Evolutionary conservation across 805 yeast species (phyloP).

Genomic region (Monosporozyma yasuniensis): DNA sequence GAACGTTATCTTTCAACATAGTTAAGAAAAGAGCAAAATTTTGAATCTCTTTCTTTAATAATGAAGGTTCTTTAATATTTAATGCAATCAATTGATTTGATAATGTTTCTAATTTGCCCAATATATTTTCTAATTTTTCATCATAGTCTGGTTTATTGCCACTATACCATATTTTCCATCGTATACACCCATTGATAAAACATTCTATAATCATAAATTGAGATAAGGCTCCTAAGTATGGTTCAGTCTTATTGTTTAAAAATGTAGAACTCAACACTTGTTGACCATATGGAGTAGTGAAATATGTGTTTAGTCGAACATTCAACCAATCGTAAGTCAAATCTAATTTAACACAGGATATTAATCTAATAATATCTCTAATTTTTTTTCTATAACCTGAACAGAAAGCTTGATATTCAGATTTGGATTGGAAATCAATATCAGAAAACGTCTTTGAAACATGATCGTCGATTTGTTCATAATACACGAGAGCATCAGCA

Average conservation of each 20-base stretch:
- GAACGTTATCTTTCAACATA: constrained; percentile 66
- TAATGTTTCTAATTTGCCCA: constrained; percentile 53
- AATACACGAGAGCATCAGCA: constrained; percentile 70
- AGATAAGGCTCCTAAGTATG: constrained; percentile 66
- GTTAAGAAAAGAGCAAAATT: constrained; percentile 93
- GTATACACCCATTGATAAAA: constrained; percentile 79
- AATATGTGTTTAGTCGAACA: constrained; percentile 59
- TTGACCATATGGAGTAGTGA: constrained; percentile 59
- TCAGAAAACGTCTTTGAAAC: constrained; percentile 58
- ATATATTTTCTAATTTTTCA: constrained; percentile 43
- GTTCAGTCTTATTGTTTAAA: constrained; percentile 51
- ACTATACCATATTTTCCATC: constrained; percentile 90
- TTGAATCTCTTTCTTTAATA: constrained; percentile 79
- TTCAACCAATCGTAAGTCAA: constrained; percentile 80
- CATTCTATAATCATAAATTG: constrained; percentile 85
- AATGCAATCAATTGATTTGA: constrained; percentile 70
- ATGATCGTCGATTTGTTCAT: constrained; percentile 57
- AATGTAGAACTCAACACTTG: constrained; percentile 47
- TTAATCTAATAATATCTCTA: constrained; percentile 84
- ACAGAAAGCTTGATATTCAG: constrained; percentile 71
- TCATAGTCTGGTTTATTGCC: constrained; percentile 31
- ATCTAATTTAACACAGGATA: constrained; percentile 77
- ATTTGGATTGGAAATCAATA: constrained; percentile 80
- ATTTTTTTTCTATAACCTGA: constrained; percentile 72
- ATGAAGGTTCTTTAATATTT: constrained; percentile 68